Base-by-base conservation (phyloP, 2,329 filamentous ascomycete species). In the Cladosporium cucumerinum region DNA sequence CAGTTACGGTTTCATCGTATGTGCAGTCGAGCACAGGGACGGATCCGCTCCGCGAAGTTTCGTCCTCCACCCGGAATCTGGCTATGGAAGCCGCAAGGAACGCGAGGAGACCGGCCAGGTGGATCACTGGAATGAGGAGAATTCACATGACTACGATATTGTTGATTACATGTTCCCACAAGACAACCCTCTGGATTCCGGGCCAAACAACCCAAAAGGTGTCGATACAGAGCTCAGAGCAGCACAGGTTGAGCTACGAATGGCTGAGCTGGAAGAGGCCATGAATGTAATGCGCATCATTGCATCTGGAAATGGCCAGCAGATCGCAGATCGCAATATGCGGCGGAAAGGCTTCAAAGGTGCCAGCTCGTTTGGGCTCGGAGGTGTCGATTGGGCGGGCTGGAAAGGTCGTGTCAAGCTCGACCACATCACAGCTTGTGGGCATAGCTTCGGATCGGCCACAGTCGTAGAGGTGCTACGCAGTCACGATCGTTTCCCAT, bases 401-500 rank as follows among this genome's bases (percentile, higher is more conserved):
- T 90, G 87, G 87, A 80, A 81, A 65, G 78, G 78, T 2, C 77
- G 84, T 2, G 83, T 90, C 66, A 81, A 85, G 63, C 75, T 85
- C 5, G 76, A 83, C 30, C 81, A 85, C 57, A 83, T 88, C 21
- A 89, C 86, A 1, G 80, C 85, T 65, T 84, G 88, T 69, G 87
- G 87, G 0, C 87, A 90, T 71, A 88, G 85, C 1, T 90, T 90
- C 68, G 87, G 87, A 21, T 87, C 86, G 2, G 87, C 87, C 10
- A 89, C 87, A 0, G 82, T 84, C 0, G 81, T 87, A 1, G 86
- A 89, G 70, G 80, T 87, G 5, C 78, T 88, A 36, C 79, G 88
- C 23, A 79, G 85, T 59, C 74, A 78, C 28, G 79, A 85, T 25
- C 78, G 82, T 12, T 86, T 88, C 66, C 69, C 78, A 10, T 88